Evolutionary conservation across 2,329 filamentous ascomycete genomes (phyloP).

Genomic region (Colletotrichum sp.): DNA sequence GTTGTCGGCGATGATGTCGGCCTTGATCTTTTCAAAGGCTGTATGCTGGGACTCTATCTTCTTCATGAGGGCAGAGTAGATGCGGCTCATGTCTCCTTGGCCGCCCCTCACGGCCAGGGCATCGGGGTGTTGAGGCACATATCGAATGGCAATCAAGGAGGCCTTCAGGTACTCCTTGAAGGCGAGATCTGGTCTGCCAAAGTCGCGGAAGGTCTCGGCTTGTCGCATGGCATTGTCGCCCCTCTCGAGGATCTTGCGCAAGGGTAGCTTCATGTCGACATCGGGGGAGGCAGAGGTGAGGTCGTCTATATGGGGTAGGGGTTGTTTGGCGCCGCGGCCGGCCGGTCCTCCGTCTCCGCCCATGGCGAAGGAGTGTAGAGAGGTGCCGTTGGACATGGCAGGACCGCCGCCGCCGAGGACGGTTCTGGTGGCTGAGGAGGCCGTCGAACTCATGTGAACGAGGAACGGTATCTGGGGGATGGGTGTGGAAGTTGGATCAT

Average conservation of each 20-base stretch:
- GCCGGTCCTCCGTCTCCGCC: conserved; percentile 15
- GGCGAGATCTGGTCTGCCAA: conserved; percentile 73
- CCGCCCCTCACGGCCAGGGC: conserved; percentile 69
- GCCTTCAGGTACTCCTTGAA: conserved; percentile 86
- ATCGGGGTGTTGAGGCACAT: conserved; percentile 78
- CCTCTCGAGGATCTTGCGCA: conserved; percentile 57
- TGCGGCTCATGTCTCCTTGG: conserved; percentile 49
- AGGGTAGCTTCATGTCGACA: conserved; percentile 53
- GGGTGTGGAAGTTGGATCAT: conserved; percentile 10
- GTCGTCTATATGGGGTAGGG: conserved; percentile 60
- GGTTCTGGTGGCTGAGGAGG: conserved; percentile 21
- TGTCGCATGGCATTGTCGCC: conserved; percentile 60
- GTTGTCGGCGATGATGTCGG: conserved; percentile 68
- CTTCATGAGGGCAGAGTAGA: conserved; percentile 55
- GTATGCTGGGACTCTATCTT: conserved; percentile 53
- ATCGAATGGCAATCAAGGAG: conserved; percentile 77
- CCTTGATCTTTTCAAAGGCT: conserved; percentile 63
- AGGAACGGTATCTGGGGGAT: neutral
- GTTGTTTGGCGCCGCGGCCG: conserved; percentile 32
- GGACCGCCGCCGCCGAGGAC: conserved; percentile 18
- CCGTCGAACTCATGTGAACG: conserved; percentile 18
- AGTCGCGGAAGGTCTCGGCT: conserved; percentile 67
- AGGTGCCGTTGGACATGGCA: conserved; percentile 11
- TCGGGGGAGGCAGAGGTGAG: conserved; percentile 51
- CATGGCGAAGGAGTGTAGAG: conserved; percentile 18